Evolutionary conservation across 106 monocot species (phyloP).

Genomic region (Acorus gramineus): DNA sequence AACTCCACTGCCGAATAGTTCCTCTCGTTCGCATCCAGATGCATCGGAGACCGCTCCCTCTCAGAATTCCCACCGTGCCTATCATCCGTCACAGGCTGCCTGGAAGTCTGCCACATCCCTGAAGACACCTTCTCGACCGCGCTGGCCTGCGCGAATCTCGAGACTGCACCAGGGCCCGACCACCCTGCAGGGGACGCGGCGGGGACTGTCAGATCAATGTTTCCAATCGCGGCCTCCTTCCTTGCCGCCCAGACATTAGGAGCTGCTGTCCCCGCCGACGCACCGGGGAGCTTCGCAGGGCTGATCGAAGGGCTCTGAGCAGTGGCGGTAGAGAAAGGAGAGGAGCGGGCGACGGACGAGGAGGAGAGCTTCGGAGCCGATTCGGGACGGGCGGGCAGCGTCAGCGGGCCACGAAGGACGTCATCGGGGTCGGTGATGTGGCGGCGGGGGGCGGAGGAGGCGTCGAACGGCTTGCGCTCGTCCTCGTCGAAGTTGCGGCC

Average conservation of each 20-base stretch:
- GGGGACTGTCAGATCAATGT: not conserved
- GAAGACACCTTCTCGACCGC: slow-evolving; percentile 85
- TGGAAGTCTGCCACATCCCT: slow-evolving; percentile 56
- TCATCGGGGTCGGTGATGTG: slow-evolving; percentile 10
- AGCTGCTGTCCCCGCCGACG: too few species aligned
- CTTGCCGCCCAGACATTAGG: slow-evolving; percentile 24
- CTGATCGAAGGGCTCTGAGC: not conserved
- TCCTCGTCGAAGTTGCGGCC: slow-evolving; percentile 95
- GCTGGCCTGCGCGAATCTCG: slow-evolving; percentile 83
- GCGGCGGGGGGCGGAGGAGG: slow-evolving; percentile 29
- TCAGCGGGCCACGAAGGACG: slow-evolving; percentile 1
- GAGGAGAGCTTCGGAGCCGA: too few species aligned
- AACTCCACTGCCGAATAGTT: not conserved
- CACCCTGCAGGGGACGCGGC: not conserved
- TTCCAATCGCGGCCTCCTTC: slow-evolving; percentile 31
- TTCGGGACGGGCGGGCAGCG: not conserved
- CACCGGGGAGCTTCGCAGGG: too few species aligned
- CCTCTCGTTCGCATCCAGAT: slow-evolving; percentile 30
- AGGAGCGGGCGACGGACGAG: not conserved
- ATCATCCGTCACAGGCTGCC: slow-evolving; percentile 12
- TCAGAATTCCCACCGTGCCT: slow-evolving; percentile 6
- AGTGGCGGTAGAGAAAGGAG: slow-evolving; percentile 1
- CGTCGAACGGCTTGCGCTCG: slow-evolving; percentile 92
- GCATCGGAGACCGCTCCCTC: slow-evolving; percentile 14
- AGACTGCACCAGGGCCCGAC: slow-evolving; percentile 16